Evolutionary conservation across 176 grass and related monocot genomes (phyloP).

Genomic region (Panicum miliaceum): DNA sequence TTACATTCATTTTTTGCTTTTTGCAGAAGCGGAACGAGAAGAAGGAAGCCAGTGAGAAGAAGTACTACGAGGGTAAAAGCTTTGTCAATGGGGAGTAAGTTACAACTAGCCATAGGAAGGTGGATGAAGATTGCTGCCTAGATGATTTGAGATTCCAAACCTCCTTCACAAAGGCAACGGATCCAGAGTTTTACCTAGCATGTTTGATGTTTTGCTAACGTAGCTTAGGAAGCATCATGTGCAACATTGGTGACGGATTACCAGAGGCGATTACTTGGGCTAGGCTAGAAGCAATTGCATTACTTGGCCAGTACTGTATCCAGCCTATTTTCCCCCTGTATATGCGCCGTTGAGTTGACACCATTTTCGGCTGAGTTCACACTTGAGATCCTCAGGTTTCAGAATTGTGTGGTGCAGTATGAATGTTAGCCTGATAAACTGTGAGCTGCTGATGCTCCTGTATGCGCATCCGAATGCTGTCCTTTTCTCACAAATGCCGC

Average conservation of each 20-base stretch:
- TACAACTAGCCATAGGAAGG: background rate
- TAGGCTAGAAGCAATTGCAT: constrained; percentile 6
- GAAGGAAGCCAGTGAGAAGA: constrained; percentile 99
- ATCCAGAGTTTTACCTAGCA: constrained; percentile 43
- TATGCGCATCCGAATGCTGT: background rate
- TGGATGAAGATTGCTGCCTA: constrained; percentile 25
- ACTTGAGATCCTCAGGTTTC: constrained; percentile 26
- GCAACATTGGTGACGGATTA: constrained; percentile 34
- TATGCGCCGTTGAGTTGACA: background rate
- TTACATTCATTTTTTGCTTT: constrained; percentile 42
- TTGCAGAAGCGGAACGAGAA: constrained; percentile 94
- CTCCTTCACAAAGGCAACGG: constrained; percentile 24
- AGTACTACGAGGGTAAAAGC: constrained; percentile 85
- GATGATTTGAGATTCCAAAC: constrained; percentile 31
- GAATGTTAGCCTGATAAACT: constrained; percentile 37
- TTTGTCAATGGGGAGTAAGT: constrained; percentile 74
- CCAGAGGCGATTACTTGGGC: constrained; percentile 9
- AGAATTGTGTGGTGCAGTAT: background rate
- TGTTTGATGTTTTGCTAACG: constrained; percentile 40
- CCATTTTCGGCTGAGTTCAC: constrained; percentile 2
- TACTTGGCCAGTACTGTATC: background rate
- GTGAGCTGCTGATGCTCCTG: constrained; percentile 32
- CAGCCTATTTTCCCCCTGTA: constrained; percentile 8
- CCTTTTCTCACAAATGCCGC: constrained; percentile 5
- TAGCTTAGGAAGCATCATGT: constrained; percentile 52